Base-by-base conservation (phyloP, 1,284 basidiomycete species). In the Heliocybe sulcata region DNA sequence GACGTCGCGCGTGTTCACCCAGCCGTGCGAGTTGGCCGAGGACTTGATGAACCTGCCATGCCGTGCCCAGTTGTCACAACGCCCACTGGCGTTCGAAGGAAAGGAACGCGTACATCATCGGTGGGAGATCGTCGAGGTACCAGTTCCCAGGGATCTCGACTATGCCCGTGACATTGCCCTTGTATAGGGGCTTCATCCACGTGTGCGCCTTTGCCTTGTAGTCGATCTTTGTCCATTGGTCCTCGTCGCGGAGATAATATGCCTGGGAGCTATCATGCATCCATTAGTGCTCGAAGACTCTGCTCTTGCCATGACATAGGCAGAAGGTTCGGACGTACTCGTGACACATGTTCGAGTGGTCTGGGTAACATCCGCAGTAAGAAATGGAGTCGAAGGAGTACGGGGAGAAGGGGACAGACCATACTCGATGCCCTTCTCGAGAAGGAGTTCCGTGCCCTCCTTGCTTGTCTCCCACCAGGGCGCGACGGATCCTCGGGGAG, bases 401-500 rank as follows among this genome's bases (percentile, higher is more conserved):
- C 23, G 27, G 26, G n/a, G 29, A 20, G 6, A 27, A 31, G 27
- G 14, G 23, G 26, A 60, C 64, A 52, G 56, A 84, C 84, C 87
- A 63, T 90, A 90, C 69, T 85, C 76, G 45, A 92, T 83, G 0
- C 89, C 89, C 63, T 87, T 86, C 22, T 86, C 81, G 16, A 90
- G 75, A 19, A 91, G 69, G 26, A 91, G 72, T n/a, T 81, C 70
- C 0, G 80, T 82, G 1, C 82, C 82, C 66, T 89, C 87, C 56
- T 79, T 80, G 69, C 80, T 85, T 1, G 80, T 82, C 66, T 92
- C 88, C 86, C 87, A 92, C 86, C 87, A 91, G 0, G 87, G 85
- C 9, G 87, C 86, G 33, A 90, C 85, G 55, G 75, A 74, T 14
- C 83, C 82, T 63, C 81, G 80, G 0, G 88, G 88, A 16, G 85